Evolutionary conservation across 1,284 basidiomycete genomes (phyloP).

Genomic region (Cryptococcus deneoformans): DNA sequence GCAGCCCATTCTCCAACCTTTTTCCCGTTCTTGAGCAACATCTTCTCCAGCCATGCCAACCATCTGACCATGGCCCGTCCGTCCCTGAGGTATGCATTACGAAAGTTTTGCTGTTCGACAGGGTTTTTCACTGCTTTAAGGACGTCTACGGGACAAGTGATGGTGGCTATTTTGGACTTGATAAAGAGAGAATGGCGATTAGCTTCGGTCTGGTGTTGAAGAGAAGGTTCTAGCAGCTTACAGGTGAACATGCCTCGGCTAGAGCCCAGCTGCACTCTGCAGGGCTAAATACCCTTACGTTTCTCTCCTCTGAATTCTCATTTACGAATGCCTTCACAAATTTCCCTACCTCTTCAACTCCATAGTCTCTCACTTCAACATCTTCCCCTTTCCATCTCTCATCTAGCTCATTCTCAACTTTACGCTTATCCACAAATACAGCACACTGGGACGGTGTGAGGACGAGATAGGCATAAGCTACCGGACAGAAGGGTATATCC

Average conservation of each 20-base stretch:
- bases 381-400: slow-evolving; percentile 52
- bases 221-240: slow-evolving; percentile 9
- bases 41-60: slow-evolving; percentile 88
- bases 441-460: slow-evolving; percentile 57
- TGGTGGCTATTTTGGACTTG: not conserved
- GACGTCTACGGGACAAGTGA: slow-evolving; percentile 58
- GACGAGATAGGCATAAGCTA: slow-evolving; percentile 81
- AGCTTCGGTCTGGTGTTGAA: not conserved
- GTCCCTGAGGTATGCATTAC: slow-evolving; percentile 82
- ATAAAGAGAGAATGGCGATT: not conserved
- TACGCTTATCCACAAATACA: slow-evolving; percentile 41
- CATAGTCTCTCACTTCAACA: slow-evolving; percentile 62
- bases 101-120: slow-evolving; percentile 76
- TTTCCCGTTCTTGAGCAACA: slow-evolving; percentile 68
- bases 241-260: slow-evolving; percentile 28
- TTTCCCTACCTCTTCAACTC: slow-evolving; percentile 66
- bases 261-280: slow-evolving; percentile 44
- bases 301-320: slow-evolving; percentile 7
- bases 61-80: slow-evolving; percentile 84
- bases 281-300: slow-evolving; percentile 30
- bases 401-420: slow-evolving; percentile 32
- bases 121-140: slow-evolving; percentile 87
- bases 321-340: slow-evolving; percentile 54
- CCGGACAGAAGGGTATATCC: slow-evolving; percentile 82
- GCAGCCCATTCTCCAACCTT: slow-evolving; percentile 87